phyloP scores from a whole-genome alignment of 2,329 filamentous ascomycete species.

The Ophiostoma ulmi region DNA sequence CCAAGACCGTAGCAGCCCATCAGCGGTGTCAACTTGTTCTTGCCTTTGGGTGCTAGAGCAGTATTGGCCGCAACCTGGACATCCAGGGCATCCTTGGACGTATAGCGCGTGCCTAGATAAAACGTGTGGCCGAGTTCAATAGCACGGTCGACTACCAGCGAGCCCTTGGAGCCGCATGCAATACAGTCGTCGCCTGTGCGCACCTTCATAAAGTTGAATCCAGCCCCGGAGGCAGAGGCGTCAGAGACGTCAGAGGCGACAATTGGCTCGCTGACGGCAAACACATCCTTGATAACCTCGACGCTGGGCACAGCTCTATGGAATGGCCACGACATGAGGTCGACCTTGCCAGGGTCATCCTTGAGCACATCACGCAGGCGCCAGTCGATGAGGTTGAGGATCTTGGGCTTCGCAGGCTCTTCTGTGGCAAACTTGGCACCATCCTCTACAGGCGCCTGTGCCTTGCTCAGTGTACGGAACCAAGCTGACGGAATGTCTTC shows the following conservation, averaged over 20 bases:
- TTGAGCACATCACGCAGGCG: slow-evolving; percentile 29
- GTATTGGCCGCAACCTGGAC: slow-evolving; percentile 40
- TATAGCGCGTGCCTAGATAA: slow-evolving; percentile 85
- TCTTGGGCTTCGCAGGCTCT: slow-evolving; percentile 18
- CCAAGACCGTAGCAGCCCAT: slow-evolving; percentile 99
- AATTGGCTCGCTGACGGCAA: background rate
- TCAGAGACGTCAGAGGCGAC: background rate
- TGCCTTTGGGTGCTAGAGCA: slow-evolving; percentile 31
- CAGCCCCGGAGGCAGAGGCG: slow-evolving; percentile 26
- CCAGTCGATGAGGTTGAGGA: slow-evolving; percentile 39
- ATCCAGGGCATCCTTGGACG: slow-evolving; percentile 55
- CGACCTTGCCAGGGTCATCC: background rate
- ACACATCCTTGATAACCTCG: background rate
- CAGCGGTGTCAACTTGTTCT: slow-evolving; percentile 39
- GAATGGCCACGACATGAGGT: slow-evolving; percentile 21
- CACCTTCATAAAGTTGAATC: slow-evolving; percentile 61
- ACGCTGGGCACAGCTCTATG: background rate
- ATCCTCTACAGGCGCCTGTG: background rate
- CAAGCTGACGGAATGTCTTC: slow-evolving; percentile 54
- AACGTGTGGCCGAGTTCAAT: slow-evolving; percentile 96
- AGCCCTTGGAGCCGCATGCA: slow-evolving; percentile 55
- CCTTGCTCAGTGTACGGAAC: slow-evolving; percentile 33
- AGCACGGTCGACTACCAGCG: slow-evolving; percentile 62
- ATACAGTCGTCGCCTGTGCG: slow-evolving; percentile 67
- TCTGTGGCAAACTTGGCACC: slow-evolving; percentile 20